Evolutionary conservation across 2,329 filamentous ascomycete species (phyloP).

Genomic region (Xylaria hypoxylon): DNA sequence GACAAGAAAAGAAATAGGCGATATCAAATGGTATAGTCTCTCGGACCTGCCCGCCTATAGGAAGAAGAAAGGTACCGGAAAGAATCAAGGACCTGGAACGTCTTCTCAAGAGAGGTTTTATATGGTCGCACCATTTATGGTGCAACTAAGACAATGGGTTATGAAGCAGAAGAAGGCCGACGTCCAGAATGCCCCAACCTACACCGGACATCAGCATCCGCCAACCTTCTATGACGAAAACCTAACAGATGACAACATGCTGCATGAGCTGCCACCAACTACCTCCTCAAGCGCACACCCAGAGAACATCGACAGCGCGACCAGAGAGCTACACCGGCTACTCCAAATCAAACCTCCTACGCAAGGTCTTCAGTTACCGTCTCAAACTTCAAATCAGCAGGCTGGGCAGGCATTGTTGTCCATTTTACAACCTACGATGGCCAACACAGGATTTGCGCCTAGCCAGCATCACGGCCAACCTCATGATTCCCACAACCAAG

Average conservation of each 20-base stretch:
- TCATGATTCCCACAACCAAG: conserved; percentile 66
- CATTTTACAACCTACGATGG: conserved; percentile 59
- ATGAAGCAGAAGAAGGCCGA: conserved; percentile 83
- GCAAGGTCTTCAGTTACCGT: conserved; percentile 58
- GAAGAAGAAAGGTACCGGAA: conserved; percentile 67
- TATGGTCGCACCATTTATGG: conserved; percentile 95
- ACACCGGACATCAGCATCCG: conserved; percentile 56
- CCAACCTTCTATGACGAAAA: conserved; percentile 66
- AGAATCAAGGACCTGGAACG: conserved; percentile 67
- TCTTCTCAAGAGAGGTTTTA: conserved; percentile 86
- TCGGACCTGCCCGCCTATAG: conserved; percentile 86
- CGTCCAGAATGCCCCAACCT: conserved; percentile 56
- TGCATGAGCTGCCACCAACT: conserved; percentile 52
- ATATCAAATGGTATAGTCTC: conserved; percentile 93
- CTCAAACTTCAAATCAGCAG: conserved; percentile 50
- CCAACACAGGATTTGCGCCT: conserved; percentile 44
- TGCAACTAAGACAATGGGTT: conserved; percentile 89
- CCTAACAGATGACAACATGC: conserved; percentile 72
- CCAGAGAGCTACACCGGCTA: conserved; percentile 63
- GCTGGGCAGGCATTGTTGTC: conserved; percentile 66
- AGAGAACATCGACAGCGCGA: conserved; percentile 46
- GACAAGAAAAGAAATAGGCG: conserved; percentile 97
- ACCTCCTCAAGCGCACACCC: conserved; percentile 43
- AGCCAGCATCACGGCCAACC: conserved; percentile 31
- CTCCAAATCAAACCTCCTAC: conserved; percentile 67